Percentiles rank a stretch among this genome's conserved stretches.
Evolutionary conservation across 768 basidiomycete species (phyloP).

Genomic region (Termitomyces sp.): DNA sequence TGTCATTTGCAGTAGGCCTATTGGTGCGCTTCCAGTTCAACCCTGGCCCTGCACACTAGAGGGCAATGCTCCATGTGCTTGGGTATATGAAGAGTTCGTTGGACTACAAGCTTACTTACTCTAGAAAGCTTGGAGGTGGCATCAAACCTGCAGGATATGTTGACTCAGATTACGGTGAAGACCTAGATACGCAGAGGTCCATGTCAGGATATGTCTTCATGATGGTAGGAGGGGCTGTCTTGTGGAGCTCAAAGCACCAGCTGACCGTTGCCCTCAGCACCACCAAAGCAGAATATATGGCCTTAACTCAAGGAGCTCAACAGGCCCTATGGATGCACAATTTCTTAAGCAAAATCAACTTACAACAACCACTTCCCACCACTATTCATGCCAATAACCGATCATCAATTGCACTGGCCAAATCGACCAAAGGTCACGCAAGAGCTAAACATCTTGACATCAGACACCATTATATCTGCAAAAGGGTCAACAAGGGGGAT

Average conservation of each 20-base stretch:
- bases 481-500: neutral
- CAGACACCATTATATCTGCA: neutral
- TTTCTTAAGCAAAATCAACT: neutral
- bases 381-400: neutral
- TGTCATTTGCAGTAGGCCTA: neutral
- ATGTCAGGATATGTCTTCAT: neutral
- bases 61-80: neutral
- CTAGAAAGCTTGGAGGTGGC: too few relatives aligned
- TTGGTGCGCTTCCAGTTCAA: neutral
- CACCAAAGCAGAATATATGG: neutral
- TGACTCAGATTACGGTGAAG: neutral
- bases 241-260: neutral
- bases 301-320: neutral
- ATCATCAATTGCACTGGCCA: neutral
- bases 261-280: neutral
- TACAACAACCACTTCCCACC: neutral
- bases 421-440: neutral
- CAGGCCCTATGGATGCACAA: neutral
- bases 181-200: neutral
- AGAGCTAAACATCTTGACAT: neutral
- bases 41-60: neutral
- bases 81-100: neutral
- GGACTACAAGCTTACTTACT: too few relatives aligned
- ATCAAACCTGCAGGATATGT: neutral
- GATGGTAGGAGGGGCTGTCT: neutral